These are phyloP conservation scores for Lentithecium fluviatile DNA, from an alignment of 495 filamentous ascomycete genomes.

Conservation along the genomic window DNA sequence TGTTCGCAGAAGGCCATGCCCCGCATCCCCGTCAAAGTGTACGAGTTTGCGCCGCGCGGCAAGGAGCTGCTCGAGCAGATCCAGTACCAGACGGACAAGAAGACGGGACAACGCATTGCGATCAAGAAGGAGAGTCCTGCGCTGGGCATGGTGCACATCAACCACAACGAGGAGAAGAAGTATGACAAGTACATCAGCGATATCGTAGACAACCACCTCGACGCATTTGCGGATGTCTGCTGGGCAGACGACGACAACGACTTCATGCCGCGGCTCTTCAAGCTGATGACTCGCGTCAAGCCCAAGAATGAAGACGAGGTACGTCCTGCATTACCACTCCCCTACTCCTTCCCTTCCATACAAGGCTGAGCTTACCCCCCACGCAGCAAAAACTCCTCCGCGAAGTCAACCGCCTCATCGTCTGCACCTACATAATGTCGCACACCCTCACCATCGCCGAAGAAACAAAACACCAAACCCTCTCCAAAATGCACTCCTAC, in stretches of 20 bases:
- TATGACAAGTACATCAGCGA: constrained; percentile 42
- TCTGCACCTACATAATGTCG: constrained; percentile 45
- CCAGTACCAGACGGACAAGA: constrained; percentile 39
- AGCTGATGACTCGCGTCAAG: constrained; percentile 37
- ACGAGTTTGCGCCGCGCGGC: constrained; percentile 41
- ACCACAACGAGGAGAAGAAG: constrained; percentile 38
- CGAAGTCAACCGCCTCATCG: constrained; percentile 41
- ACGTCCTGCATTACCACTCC: constrained; percentile 3
- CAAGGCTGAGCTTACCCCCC: no score
- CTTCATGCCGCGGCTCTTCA: constrained; percentile 39
- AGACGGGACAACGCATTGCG: constrained; percentile 13
- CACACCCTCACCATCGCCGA: constrained; percentile 42
- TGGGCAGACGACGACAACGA: constrained; percentile 41
- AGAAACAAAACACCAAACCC: constrained; percentile 26
- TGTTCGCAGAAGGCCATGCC: constrained; percentile 27
- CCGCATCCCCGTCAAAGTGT: constrained; percentile 36
- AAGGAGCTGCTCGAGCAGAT: constrained; percentile 34
- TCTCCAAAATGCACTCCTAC: constrained; percentile 31
- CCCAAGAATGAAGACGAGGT: constrained; percentile 37
- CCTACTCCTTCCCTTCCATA: no score
- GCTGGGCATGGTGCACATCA: constrained; percentile 40
- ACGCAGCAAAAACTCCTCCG: constrained; percentile 38
- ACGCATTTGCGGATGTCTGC: constrained; percentile 36
- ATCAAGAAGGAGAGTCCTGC: constrained; percentile 40
- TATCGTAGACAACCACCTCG: constrained; percentile 40